A percentile compares a stretch with the other conserved stretches of the same genome.
These are phyloP conservation scores for Pseudozyma hubeiensis DNA, from an alignment of 1,284 basidiomycete species.

Conservation along the genomic window DNA sequence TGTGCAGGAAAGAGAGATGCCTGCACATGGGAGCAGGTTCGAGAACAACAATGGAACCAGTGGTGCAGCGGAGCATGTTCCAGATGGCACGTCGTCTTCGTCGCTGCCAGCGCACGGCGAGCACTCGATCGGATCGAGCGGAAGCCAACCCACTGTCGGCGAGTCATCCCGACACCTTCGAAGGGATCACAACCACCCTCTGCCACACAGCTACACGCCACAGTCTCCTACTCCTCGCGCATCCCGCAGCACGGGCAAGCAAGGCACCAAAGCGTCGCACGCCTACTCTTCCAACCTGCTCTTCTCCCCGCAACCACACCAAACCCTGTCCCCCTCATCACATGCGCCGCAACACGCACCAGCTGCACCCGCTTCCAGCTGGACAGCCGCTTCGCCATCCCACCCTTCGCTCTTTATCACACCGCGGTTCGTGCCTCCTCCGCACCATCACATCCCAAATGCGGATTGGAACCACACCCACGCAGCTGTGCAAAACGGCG, in stretches of 20 bases:
- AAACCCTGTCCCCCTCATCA: background rate
- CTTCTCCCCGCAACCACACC: conserved; percentile 13
- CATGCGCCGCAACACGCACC: background rate
- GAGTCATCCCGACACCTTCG: background rate
- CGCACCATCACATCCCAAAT: conserved; percentile 4
- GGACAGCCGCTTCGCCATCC: conserved; percentile 2
- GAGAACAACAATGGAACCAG: too few species aligned
- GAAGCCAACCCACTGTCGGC: background rate
- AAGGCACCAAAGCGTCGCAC: conserved; percentile 28
- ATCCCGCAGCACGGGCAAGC: conserved; percentile 1
- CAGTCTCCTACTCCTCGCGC: too few species aligned
- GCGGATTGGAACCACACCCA: background rate
- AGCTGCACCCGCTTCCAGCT: background rate
- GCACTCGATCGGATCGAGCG: too few species aligned
- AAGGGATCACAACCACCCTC: conserved; percentile 13
- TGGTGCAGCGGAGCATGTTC: background rate
- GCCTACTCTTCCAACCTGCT: conserved; percentile 20
- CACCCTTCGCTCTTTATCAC: background rate
- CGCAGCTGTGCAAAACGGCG: background rate
- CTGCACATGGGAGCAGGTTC: too few species aligned
- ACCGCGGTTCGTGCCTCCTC: conserved; percentile 2
- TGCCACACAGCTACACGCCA: background rate
- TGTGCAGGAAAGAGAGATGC: too few species aligned
- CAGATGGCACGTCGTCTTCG: too few species aligned
- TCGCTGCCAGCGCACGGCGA: too few species aligned